phyloP scores from a whole-genome alignment of 495 filamentous ascomycete species.

The Massariosphaeria phaeospora region DNA sequence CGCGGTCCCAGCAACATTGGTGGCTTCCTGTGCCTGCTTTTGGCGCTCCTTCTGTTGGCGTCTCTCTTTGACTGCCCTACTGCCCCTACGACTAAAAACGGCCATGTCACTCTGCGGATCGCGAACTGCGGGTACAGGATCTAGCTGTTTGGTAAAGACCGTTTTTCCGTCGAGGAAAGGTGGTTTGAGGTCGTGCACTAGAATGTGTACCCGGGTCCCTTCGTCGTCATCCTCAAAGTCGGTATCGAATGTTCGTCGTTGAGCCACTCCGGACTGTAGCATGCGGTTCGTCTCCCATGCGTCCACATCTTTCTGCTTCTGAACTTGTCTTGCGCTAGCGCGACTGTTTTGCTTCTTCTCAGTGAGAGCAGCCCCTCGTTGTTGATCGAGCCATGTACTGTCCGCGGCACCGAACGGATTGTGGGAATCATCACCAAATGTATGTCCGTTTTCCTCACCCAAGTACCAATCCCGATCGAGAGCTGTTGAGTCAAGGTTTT shows the following conservation, averaged over 20 bases:
- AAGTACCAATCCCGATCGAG: constrained; percentile 87
- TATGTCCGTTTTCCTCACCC: constrained; percentile 70
- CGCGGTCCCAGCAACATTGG: constrained; percentile 85
- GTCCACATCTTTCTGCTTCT: constrained; percentile 90
- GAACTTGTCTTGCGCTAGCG: constrained; percentile 65
- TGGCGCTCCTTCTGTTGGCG: constrained; percentile 89
- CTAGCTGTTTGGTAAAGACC: constrained; percentile 95
- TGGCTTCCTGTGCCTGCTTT: constrained; percentile 92
- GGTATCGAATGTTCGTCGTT: constrained; percentile 70
- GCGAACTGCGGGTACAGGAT: constrained; percentile 86
- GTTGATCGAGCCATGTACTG: constrained; percentile 62
- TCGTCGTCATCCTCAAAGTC: constrained; percentile 92
- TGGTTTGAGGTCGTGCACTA: constrained; percentile 90
- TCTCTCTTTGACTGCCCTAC: constrained; percentile 83
- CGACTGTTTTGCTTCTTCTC: constrained; percentile 69
- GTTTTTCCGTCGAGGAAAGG: constrained; percentile 93
- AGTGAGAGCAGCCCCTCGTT: constrained; percentile 62
- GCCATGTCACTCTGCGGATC: constrained; percentile 99
- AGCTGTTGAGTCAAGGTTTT: constrained; percentile 55
- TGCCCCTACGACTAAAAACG: constrained; percentile 94
- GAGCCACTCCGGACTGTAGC: constrained; percentile 93
- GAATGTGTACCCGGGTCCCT: constrained; percentile 79
- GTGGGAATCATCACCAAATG: constrained; percentile 71
- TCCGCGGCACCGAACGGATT: constrained; percentile 65
- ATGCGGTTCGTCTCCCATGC: constrained; percentile 99